Conservation (phyloP, 768 basidiomycete genomes). For the Boletus vermiculosoides region DNA sequence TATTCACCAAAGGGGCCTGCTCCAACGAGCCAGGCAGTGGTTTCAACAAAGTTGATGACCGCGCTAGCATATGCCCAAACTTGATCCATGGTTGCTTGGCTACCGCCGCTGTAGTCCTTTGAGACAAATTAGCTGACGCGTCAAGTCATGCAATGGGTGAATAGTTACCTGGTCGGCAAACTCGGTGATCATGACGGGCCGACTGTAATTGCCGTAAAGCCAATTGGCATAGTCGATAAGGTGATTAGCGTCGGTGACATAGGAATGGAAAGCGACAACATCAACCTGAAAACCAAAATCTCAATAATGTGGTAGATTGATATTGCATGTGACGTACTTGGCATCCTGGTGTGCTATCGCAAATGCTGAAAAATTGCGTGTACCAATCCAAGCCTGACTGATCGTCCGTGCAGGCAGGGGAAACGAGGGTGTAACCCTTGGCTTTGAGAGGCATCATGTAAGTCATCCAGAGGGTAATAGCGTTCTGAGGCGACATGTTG, state of each 20-base stretch:
- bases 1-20: slow-evolving; percentile 63
- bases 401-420: slow-evolving; percentile 68
- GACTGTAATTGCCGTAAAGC: slow-evolving; percentile 44
- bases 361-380: slow-evolving; percentile 49
- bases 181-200: slow-evolving; percentile 60
- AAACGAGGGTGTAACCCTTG: slow-evolving; percentile 56
- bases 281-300: slow-evolving; percentile 45
- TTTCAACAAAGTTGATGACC: slow-evolving; percentile 39
- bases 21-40: slow-evolving; percentile 15
- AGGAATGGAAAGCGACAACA: slow-evolving; percentile 64
- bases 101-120: slow-evolving; percentile 52
- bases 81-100: slow-evolving; percentile 36
- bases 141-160: background rate
- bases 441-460: slow-evolving; percentile 57
- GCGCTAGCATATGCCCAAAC: slow-evolving; percentile 46
- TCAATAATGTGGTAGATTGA: background rate
- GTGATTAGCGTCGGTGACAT: slow-evolving; percentile 47
- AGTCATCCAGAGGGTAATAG: slow-evolving; percentile 53
- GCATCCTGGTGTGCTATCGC: slow-evolving; percentile 39
- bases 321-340: slow-evolving; percentile 38
- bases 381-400: slow-evolving; percentile 65
- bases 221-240: slow-evolving; percentile 52
- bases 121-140: background rate
- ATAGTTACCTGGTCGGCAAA: slow-evolving; percentile 60
- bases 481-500: slow-evolving; percentile 52